Conservation (phyloP, 2,329 filamentous ascomycete species). For the Pseudogymnoascus sp. region DNA sequence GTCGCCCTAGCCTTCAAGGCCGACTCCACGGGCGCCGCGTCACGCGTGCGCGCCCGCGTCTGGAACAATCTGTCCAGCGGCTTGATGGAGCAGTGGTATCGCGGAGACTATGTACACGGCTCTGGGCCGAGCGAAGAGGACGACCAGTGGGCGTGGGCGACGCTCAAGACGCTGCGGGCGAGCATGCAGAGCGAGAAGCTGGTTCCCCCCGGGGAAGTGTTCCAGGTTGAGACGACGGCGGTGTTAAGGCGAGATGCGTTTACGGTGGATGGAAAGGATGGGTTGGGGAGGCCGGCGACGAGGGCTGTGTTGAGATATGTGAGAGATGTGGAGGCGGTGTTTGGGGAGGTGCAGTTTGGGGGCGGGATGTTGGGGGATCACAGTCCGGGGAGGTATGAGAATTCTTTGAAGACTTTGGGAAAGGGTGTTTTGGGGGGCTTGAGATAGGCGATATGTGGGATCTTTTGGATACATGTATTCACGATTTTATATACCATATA, state of each 20-base stretch:
- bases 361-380: constrained; percentile 71
- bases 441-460: neutral
- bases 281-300: constrained; percentile 59
- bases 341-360: constrained; percentile 65
- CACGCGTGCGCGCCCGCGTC: constrained; percentile 59
- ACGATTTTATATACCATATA: constrained; percentile 4
- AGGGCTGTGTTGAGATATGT: constrained; percentile 66
- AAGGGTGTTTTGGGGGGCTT: constrained; percentile 32
- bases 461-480: neutral
- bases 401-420: constrained; percentile 56
- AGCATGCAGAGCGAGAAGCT: constrained; percentile 66
- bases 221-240: constrained; percentile 61
- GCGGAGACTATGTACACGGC: constrained; percentile 32
- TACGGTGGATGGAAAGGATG: constrained; percentile 29
- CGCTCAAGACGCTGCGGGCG: constrained; percentile 58
- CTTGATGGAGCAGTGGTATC: constrained; percentile 56
- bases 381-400: constrained; percentile 68
- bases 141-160: constrained; percentile 61
- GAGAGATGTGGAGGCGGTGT: constrained; percentile 62
- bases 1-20: constrained; percentile 67
- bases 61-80: constrained; percentile 60
- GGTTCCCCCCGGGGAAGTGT: constrained; percentile 70
- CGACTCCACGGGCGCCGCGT: constrained; percentile 61
- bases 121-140: constrained; percentile 45
- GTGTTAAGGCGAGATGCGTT: constrained; percentile 65